Conservation (phyloP, 331 rosid genomes). For the Arachis monticola region DNA sequence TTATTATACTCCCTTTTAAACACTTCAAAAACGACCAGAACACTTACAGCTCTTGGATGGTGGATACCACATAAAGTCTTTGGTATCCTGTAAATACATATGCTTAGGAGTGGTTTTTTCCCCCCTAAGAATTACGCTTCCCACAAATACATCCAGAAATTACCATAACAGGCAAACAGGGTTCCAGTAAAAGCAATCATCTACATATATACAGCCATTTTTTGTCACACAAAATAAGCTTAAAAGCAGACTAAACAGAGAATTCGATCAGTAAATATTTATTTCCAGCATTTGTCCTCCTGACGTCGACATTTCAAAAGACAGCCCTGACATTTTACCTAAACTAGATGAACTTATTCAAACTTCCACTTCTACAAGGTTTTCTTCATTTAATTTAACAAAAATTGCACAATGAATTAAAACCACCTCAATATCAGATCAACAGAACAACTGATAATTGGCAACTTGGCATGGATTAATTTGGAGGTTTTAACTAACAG, state of each 20-base stretch:
- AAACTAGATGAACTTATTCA: slow-evolving; percentile 24
- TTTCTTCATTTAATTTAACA: slow-evolving; percentile 12
- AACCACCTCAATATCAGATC: slow-evolving; percentile 8
- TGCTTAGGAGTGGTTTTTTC: neutral
- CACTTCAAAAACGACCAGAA: neutral
- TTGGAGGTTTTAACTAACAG: slow-evolving; percentile 9
- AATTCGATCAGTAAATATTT: slow-evolving; percentile 4
- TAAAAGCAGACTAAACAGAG: slow-evolving; percentile 1
- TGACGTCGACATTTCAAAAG: neutral
- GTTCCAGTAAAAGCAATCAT: slow-evolving; percentile 1
- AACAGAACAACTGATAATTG: neutral
- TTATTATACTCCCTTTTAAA: neutral
- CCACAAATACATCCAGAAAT: neutral
- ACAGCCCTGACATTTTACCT: slow-evolving; percentile 5
- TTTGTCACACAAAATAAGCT: slow-evolving; percentile 2
- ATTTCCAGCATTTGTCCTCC: neutral
- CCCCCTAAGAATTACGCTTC: neutral
- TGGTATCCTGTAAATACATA: slow-evolving; percentile 12
- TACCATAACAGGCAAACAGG: neutral
- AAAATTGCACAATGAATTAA: neutral
- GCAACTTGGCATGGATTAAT: slow-evolving; percentile 11
- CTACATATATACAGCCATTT: neutral
- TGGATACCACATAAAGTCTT: neutral
- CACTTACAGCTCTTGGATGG: neutral
- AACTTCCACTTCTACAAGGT: slow-evolving; percentile 18